Percentiles rank a stretch among this genome's conserved stretches.
Evolutionary conservation across 352 stramenopile species (phyloP).

Genomic region (Phytopythium cucurbitacearum): DNA sequence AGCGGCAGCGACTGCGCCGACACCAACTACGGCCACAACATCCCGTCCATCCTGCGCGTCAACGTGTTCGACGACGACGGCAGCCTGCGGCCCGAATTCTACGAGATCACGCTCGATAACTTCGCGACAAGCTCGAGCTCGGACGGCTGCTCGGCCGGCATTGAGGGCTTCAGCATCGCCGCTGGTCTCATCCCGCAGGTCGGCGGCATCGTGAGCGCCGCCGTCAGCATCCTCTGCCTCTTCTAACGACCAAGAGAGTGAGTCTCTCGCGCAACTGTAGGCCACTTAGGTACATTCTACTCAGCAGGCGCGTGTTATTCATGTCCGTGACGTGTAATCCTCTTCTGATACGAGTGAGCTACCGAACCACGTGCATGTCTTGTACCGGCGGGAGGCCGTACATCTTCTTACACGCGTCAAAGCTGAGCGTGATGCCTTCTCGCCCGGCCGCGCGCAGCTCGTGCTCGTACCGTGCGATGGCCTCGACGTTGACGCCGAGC

Average conservation of each 20-base stretch:
- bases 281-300: no score
- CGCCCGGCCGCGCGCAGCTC: conserved; percentile 43
- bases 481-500: conserved; percentile 37
- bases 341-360: no score
- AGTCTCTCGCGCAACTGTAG: no score
- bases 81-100: background rate
- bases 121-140: background rate
- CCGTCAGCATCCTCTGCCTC: conserved; percentile 1
- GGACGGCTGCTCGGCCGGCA: background rate
- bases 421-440: conserved; percentile 35
- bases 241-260: background rate
- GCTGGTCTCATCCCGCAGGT: conserved; percentile 2
- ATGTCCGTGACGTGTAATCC: no score
- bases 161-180: background rate
- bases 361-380: conserved; percentile 27
- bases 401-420: conserved; percentile 40
- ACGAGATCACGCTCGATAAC: background rate
- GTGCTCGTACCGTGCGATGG: conserved; percentile 48
- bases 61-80: conserved; percentile 1
- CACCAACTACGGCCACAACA: background rate
- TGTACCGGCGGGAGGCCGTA: conserved; percentile 36
- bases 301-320: no score
- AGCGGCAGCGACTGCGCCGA: background rate
- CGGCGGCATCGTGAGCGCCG: conserved; percentile 1
- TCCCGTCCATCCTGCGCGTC: background rate